Evolutionary conservation across 2,329 filamentous ascomycete species (phyloP).

Genomic region (Fusarium sp.): DNA sequence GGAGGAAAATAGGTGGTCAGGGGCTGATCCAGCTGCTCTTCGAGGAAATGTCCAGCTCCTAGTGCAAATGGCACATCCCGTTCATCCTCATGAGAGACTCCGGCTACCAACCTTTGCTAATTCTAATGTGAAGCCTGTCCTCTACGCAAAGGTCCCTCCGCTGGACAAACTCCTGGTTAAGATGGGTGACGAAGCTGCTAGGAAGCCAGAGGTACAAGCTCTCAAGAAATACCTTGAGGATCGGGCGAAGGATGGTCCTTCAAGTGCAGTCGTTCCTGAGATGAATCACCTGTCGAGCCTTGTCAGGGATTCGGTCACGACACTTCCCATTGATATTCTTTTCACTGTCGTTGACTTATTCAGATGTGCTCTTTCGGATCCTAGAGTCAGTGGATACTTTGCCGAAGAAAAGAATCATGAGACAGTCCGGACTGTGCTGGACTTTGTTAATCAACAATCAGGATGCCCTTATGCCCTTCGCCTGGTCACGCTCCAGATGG

Average conservation of each 20-base stretch:
- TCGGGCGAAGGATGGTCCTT: constrained; percentile 64
- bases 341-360: constrained; percentile 90
- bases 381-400: constrained; percentile 81
- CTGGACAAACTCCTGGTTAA: constrained; percentile 83
- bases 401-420: constrained; percentile 75
- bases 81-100: constrained; percentile 78
- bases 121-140: constrained; percentile 69
- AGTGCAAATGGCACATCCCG: constrained; percentile 75
- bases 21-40: constrained; percentile 74
- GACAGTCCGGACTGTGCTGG: constrained; percentile 69
- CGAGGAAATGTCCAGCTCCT: constrained; percentile 77
- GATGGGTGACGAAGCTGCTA: constrained; percentile 67
- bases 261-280: constrained; percentile 75
- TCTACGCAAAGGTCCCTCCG: constrained; percentile 81
- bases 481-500: constrained; percentile 82
- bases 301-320: constrained; percentile 61
- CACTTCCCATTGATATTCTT: constrained; percentile 69
- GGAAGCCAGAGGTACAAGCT: constrained; percentile 66
- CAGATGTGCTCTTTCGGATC: constrained; percentile 77
- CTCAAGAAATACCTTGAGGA: constrained; percentile 76
- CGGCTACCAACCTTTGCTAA: constrained; percentile 74
- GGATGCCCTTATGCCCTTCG: constrained; percentile 81
- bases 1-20: constrained; percentile 81
- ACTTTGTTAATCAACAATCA: constrained; percentile 63
- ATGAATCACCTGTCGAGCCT: constrained; percentile 70